Percentiles rank a stretch among this genome's conserved stretches.
Evolutionary conservation across 257 asterid species (phyloP).

Genomic region (Dorcoceras hygrometricum): DNA sequence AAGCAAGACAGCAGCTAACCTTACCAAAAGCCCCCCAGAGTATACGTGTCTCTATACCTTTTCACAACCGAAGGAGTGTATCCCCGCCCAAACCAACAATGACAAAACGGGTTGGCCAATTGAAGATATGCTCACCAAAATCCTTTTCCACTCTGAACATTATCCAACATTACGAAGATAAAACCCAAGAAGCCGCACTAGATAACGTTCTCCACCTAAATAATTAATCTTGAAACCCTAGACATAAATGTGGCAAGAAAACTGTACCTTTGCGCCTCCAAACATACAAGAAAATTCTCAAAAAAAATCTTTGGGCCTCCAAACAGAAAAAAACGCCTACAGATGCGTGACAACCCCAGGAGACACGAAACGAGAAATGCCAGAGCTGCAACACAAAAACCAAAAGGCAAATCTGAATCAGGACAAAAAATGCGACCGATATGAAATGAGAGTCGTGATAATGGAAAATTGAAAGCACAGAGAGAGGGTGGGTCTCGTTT

Average conservation of each 20-base stretch:
- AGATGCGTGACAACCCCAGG: slow-evolving; percentile 26
- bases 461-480: slow-evolving; percentile 23
- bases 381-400: slow-evolving; percentile 25
- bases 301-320: slow-evolving; percentile 12
- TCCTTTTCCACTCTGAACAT: slow-evolving; percentile 8
- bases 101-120: slow-evolving; percentile 30
- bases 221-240: slow-evolving; percentile 20
- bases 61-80: slow-evolving; percentile 15
- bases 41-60: slow-evolving; percentile 12
- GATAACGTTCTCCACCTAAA: slow-evolving; percentile 16
- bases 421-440: slow-evolving; percentile 20
- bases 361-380: too few relatives aligned
- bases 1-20: slow-evolving; percentile 23
- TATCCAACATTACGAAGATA: slow-evolving; percentile 12
- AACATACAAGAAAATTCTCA: slow-evolving; percentile 16
- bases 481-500: slow-evolving; percentile 23
- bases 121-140: slow-evolving; percentile 21
- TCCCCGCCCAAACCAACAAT: slow-evolving; percentile 26
- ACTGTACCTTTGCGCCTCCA: slow-evolving; percentile 20
- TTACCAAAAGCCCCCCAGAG: slow-evolving; percentile 24
- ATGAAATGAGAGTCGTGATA: slow-evolving; percentile 9
- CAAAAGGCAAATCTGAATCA: slow-evolving; percentile 25
- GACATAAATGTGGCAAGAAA: slow-evolving; percentile 13
- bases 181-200: slow-evolving; percentile 24
- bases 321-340: slow-evolving; percentile 24